Conservation (phyloP, 1,284 basidiomycete species). For the Clitocybe nebularis region DNA sequence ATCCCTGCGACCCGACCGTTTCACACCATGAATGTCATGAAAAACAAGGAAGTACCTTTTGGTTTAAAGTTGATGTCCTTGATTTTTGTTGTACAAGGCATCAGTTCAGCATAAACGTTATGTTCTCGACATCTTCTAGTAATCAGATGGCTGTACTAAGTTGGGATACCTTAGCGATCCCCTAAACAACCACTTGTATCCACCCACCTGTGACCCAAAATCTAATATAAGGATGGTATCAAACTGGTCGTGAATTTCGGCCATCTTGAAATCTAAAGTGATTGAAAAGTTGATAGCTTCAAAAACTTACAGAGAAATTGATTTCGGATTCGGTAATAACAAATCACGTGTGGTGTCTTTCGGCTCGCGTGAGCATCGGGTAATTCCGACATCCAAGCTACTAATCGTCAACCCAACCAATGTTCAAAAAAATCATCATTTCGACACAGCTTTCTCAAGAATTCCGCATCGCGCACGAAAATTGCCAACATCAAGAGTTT, state of each 20-base stretch:
- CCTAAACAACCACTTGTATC: neutral
- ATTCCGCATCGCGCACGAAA: no score
- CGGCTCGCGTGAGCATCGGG: no score
- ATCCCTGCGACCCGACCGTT: conserved; percentile 58
- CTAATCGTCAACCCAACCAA: no score
- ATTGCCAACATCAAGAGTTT: no score
- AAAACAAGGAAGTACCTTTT: conserved; percentile 62
- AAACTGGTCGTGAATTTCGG: conserved; percentile 92
- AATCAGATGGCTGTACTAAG: conserved; percentile 96
- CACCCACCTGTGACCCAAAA: conserved; percentile 90
- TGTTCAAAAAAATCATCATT: no score
- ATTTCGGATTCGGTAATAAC: no score
- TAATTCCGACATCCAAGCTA: no score
- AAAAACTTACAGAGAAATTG: no score
- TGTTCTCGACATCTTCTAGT: conserved; percentile 97
- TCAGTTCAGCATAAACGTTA: conserved; percentile 96
- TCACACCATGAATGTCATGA: neutral
- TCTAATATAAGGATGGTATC: conserved; percentile 97
- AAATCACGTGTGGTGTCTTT: no score
- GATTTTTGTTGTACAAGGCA: conserved; percentile 95
- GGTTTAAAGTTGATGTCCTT: conserved; percentile 91
- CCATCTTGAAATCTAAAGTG: conserved; percentile 41
- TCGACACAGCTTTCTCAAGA: no score
- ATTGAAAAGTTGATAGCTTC: no score
- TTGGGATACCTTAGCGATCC: conserved; percentile 10